Percentiles rank a stretch among this genome's conserved stretches.
Evolutionary conservation across 2,329 filamentous ascomycete genomes (phyloP).

Genomic region (Claviceps capensis): DNA sequence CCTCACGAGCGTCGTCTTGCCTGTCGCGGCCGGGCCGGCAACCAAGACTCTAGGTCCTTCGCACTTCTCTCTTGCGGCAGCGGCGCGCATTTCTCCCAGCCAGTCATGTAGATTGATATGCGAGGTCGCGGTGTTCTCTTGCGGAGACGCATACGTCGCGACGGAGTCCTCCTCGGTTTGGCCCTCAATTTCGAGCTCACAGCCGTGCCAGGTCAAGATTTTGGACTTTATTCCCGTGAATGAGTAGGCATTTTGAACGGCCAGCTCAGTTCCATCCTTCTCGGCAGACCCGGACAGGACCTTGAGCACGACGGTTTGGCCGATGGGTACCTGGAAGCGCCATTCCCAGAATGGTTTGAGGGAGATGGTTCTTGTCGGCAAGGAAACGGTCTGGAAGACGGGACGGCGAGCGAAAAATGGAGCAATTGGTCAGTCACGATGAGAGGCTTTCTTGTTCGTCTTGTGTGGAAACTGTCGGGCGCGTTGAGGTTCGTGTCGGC

Average conservation of each 20-base stretch:
- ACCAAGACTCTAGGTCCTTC: slow-evolving; percentile 74
- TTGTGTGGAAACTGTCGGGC: background rate
- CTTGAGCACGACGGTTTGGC: slow-evolving; percentile 34
- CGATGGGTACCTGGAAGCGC: slow-evolving; percentile 57
- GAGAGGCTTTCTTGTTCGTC: background rate
- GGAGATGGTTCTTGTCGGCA: slow-evolving; percentile 30
- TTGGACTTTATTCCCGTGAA: slow-evolving; percentile 76
- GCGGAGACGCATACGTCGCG: slow-evolving; percentile 50
- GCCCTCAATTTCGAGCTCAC: slow-evolving; percentile 64
- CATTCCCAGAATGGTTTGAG: slow-evolving; percentile 60
- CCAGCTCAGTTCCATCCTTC: slow-evolving; percentile 89
- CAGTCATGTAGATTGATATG: slow-evolving; percentile 82
- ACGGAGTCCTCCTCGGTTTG: slow-evolving; percentile 38
- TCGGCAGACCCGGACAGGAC: slow-evolving; percentile 75
- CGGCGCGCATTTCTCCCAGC: slow-evolving; percentile 57
- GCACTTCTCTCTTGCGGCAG: slow-evolving; percentile 31
- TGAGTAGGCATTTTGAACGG: slow-evolving; percentile 62
- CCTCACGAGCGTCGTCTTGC: slow-evolving; percentile 72
- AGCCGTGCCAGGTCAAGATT: slow-evolving; percentile 86
- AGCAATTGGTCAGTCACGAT: background rate
- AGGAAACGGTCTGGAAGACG: slow-evolving; percentile 17
- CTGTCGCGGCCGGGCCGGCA: slow-evolving; percentile 61
- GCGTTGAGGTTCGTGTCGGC: background rate
- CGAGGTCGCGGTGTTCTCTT: slow-evolving; percentile 69
- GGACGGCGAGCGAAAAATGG: background rate